Conservation (phyloP, 768 basidiomycete genomes). For the Hygrophorus russula region DNA sequence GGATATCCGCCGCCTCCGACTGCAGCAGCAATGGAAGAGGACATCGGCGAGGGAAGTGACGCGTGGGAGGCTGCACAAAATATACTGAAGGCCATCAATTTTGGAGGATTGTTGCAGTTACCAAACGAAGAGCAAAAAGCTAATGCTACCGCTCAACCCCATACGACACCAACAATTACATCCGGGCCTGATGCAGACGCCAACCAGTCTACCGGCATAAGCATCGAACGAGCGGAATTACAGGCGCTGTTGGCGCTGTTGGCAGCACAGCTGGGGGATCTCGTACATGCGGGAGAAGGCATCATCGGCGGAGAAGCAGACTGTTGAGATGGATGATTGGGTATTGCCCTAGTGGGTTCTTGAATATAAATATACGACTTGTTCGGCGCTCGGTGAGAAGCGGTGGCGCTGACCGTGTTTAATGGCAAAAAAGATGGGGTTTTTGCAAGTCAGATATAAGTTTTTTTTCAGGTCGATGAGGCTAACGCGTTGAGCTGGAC, state of each 20-base stretch:
- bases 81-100: slow-evolving; percentile 70
- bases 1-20: slow-evolving; percentile 14
- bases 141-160: neutral
- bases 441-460: no score
- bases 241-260: slow-evolving; percentile 66
- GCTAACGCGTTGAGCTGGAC: no score
- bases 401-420: no score
- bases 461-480: no score
- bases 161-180: no score
- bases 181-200: no score
- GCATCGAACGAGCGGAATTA: slow-evolving; percentile 44
- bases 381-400: no score
- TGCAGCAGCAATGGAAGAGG: slow-evolving; percentile 16
- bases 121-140: slow-evolving; percentile 20
- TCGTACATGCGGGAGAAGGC: slow-evolving; percentile 32
- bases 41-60: slow-evolving; percentile 35
- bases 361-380: no score
- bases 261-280: slow-evolving; percentile 61
- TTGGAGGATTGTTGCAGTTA: slow-evolving; percentile 40
- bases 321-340: no score
- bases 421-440: no score
- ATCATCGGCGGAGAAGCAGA: neutral
- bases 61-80: slow-evolving; percentile 73
- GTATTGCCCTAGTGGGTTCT: no score
- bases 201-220: slow-evolving; percentile 3